Conservation (phyloP, 208 protist genomes). For the Phytomonas sp. region DNA sequence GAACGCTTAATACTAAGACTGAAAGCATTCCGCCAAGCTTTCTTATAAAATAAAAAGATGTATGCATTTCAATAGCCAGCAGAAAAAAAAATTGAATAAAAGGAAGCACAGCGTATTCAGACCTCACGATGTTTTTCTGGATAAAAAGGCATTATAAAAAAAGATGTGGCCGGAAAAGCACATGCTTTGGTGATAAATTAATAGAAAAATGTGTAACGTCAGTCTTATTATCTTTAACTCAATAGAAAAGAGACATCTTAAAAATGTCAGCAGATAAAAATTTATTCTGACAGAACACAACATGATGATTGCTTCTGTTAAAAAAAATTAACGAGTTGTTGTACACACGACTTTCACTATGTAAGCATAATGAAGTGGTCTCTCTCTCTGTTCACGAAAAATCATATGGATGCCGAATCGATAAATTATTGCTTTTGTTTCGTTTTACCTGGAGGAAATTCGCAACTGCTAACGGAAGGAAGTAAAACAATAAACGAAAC, state of each 20-base stretch:
- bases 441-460: neutral
- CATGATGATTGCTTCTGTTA: neutral
- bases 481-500: slow-evolving; percentile 7
- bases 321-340: neutral
- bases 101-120: neutral
- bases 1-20: neutral
- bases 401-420: neutral
- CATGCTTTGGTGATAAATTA: neutral
- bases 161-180: neutral
- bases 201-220: neutral
- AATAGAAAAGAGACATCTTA: neutral
- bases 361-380: neutral
- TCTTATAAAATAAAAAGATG: neutral
- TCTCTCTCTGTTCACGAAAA: neutral
- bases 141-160: slow-evolving; percentile 6
- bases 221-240: neutral
- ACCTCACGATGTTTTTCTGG: neutral
- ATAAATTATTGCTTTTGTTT: neutral
- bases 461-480: slow-evolving; percentile 4
- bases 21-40: neutral
- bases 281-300: neutral
- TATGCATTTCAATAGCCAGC: neutral
- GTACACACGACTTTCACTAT: neutral
- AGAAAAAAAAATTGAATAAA: slow-evolving; percentile 4
- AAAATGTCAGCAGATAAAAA: neutral